Evolutionary conservation across 371 early-diverging fungal genomes (phyloP), one percentile per base, ranked within the genome.

Genomic region (Smittium culicis): DNA sequence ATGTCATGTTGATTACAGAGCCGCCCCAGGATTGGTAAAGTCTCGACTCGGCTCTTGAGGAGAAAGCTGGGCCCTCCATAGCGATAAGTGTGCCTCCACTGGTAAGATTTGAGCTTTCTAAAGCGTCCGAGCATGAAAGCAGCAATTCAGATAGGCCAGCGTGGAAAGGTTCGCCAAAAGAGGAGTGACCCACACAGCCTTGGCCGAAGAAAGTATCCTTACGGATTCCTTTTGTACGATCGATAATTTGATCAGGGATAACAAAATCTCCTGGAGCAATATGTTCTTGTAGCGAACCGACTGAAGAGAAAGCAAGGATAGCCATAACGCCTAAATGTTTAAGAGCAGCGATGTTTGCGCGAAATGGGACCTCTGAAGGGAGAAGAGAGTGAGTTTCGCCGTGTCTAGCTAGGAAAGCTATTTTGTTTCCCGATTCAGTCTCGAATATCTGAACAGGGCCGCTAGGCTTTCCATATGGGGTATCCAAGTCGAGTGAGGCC

Each of bases 1-100:
- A 92, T 33, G 91, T 87, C 98, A 98, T 98, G 84, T 98, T 98
- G 85, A 98, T 93, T 45, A 98, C 77, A 77, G 90, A 91, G 66
- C 83, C 89, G 66, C 91, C 92, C 90, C 92, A 93, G 58, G 85
- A 78, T 28, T 96, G 87, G 81, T 98, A 96, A 84, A 98, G 77
- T 77, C 92, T 83, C 11, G 95, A 94, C 79, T 98, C 98, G 61
- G 96, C 96, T 64, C 93, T 85, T 33, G 98, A 96, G 28, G 92
- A 91, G 83, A 98, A 98, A 17, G 88, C 88, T 57, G 98, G 97
- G 3, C 98, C 98, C 77, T 96, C 98, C 92, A 97, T 97, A 80
- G 92, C 91, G 30, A 97, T 83, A 30, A 91, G 84, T 0, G 94
- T 94, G 76, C 92, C 92, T 72, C 85, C 77, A 33, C 77, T 70